Conservation (phyloP, 257 asterid species). For the Galeopsis tetrahit region DNA sequence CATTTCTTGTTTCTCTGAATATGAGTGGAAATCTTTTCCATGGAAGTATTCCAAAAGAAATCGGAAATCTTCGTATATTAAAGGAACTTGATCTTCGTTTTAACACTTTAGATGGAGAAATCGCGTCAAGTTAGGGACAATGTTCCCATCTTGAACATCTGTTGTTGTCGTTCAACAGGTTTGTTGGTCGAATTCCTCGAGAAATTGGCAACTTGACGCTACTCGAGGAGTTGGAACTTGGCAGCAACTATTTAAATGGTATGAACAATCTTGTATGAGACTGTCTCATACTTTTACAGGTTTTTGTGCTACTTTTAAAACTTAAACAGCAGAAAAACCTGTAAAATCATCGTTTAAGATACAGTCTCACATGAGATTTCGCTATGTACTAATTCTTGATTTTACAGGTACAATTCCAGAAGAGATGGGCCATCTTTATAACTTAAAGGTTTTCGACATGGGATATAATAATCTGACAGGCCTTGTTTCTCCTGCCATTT, state of each 20-base stretch:
- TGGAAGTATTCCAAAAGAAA: constrained; percentile 32
- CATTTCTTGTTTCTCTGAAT: constrained; percentile 31
- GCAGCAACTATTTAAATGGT: constrained; percentile 5
- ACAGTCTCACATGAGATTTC: too few species aligned
- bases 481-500: not conserved
- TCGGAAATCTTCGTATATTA: constrained; percentile 34
- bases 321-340: too few species aligned
- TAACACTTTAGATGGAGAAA: constrained; percentile 37
- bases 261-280: not conserved
- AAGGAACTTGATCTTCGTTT: constrained; percentile 8
- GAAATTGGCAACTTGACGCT: not conserved
- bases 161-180: not conserved
- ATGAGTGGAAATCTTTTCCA: constrained; percentile 30
- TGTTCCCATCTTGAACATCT: not conserved
- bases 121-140: constrained; percentile 31
- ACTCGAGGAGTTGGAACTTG: not conserved
- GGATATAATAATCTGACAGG: constrained; percentile 29
- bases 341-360: too few species aligned
- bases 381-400: not conserved
- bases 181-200: not conserved
- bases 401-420: constrained; percentile 29
- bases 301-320: too few species aligned
- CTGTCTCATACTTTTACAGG: constrained; percentile 7
- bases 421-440: constrained; percentile 35
- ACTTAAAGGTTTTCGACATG: constrained; percentile 15